phyloP scores from a whole-genome alignment of 2,329 filamentous ascomycete species.

The Penicillium hesseltinei region DNA sequence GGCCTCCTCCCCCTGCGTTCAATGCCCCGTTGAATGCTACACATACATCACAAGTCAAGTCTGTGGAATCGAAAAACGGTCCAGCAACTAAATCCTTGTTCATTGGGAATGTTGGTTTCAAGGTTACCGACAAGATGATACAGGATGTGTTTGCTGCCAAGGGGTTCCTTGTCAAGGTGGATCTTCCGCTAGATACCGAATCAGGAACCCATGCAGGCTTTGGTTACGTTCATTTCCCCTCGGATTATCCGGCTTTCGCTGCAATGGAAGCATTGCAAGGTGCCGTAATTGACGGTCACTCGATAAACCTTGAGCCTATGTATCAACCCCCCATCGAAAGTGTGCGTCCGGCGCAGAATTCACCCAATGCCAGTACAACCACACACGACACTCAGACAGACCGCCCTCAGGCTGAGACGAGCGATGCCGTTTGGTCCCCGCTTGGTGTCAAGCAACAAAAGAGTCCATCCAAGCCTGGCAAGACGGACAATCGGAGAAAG shows the following conservation, averaged over 20 bases:
- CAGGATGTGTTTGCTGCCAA: conserved; percentile 38
- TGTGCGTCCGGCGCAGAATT: conserved; percentile 7
- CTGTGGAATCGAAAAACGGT: conserved; percentile 1
- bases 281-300: conserved; percentile 38
- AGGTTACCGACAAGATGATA: conserved; percentile 38
- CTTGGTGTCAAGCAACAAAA: background rate
- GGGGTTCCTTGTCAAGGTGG: conserved; percentile 38
- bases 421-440: background rate
- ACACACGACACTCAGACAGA: background rate
- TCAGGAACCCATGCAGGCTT: conserved; percentile 41
- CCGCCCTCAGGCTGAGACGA: background rate
- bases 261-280: conserved; percentile 40
- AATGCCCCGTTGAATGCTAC: background rate
- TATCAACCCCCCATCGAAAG: conserved; percentile 27
- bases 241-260: conserved; percentile 34
- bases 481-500: conserved; percentile 10
- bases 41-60: background rate
- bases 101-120: conserved; percentile 42
- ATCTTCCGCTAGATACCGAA: conserved; percentile 34
- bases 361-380: background rate
- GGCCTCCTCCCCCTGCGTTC: background rate
- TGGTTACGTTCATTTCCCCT: conserved; percentile 40
- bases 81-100: conserved; percentile 32
- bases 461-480: background rate
- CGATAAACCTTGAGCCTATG: conserved; percentile 42